These are phyloP conservation scores for Lentinula novae-zelandiae DNA, from an alignment of 1,284 basidiomycete species.

Conservation along the genomic window DNA sequence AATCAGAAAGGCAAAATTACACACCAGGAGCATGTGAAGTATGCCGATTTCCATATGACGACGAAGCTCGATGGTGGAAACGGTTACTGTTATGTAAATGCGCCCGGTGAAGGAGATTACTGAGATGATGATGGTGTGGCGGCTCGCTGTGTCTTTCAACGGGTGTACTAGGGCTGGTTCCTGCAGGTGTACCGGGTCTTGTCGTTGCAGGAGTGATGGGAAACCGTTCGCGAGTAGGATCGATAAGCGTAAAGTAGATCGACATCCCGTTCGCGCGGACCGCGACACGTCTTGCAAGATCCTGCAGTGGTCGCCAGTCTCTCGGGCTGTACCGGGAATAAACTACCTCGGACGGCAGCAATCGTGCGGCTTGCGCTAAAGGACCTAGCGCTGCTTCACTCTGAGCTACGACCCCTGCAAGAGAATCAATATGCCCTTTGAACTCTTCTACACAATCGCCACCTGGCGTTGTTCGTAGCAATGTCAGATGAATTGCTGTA, in stretches of 20 bases:
- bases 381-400: slow-evolving; percentile 56
- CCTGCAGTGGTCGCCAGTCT: slow-evolving; percentile 57
- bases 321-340: slow-evolving; percentile 61
- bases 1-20: neutral
- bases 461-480: slow-evolving; percentile 33
- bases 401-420: slow-evolving; percentile 32
- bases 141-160: slow-evolving; percentile 16
- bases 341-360: slow-evolving; percentile 62
- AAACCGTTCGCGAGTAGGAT: slow-evolving; percentile 56
- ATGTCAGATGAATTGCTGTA: slow-evolving; percentile 43
- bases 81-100: slow-evolving; percentile 19
- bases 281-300: slow-evolving; percentile 45
- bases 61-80: slow-evolving; percentile 21
- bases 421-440: slow-evolving; percentile 30
- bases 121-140: slow-evolving; percentile 18
- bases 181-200: slow-evolving; percentile 32
- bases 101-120: slow-evolving; percentile 15
- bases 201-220: slow-evolving; percentile 49
- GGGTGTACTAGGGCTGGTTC: slow-evolving; percentile 23
- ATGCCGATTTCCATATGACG: slow-evolving; percentile 16
- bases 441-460: slow-evolving; percentile 28
- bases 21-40: neutral
- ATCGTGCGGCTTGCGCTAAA: slow-evolving; percentile 48
- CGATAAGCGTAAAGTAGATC: slow-evolving; percentile 60
- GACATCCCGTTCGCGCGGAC: slow-evolving; percentile 63